Evolutionary conservation across 495 filamentous ascomycete species (phyloP).

Genomic region (Penicillium parvum): DNA sequence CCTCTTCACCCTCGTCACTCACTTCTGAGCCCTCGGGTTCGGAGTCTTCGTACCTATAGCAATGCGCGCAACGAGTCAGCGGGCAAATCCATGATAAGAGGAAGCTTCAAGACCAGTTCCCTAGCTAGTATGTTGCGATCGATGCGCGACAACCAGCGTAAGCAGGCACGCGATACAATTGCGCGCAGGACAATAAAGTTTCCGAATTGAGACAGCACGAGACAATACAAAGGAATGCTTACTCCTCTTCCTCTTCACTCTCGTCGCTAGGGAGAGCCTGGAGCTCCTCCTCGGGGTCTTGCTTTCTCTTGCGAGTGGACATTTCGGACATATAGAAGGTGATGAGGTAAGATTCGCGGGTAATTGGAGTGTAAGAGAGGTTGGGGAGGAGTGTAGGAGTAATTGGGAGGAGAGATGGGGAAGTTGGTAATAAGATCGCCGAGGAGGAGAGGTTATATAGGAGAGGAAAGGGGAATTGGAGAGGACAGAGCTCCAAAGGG

Average conservation of each 20-base stretch:
- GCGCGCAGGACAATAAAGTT: no score
- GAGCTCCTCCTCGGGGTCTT: conserved; percentile 57
- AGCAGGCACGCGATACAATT: no score
- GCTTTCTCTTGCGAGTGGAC: conserved; percentile 65
- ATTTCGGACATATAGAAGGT: conserved; percentile 29
- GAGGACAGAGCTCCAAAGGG: conserved; percentile 14
- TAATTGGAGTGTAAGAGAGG: conserved; percentile 4
- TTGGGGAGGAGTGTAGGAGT: conserved; percentile 1
- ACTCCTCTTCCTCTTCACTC: conserved; percentile 63
- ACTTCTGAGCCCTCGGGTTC: conserved; percentile 34
- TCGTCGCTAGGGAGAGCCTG: conserved; percentile 58
- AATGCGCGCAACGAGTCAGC: conserved; percentile 14
- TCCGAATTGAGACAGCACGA: not conserved
- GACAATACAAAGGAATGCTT: conserved; percentile 20
- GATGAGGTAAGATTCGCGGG: conserved; percentile 1
- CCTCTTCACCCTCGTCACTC: conserved; percentile 41
- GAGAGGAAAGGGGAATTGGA: conserved; percentile 5
- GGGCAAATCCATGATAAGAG: no score
- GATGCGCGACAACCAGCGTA: conserved; percentile 2
- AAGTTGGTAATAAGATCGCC: conserved; percentile 8
- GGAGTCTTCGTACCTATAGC: conserved; percentile 49
- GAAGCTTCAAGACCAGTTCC: no score
- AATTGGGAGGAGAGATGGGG: conserved; percentile 10
- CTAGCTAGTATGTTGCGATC: not conserved
- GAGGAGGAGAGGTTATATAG: conserved; percentile 7